These are phyloP conservation scores for Pycnococcus provasolii DNA, from an alignment of 139 green algal genomes.

Conservation along the genomic window DNA sequence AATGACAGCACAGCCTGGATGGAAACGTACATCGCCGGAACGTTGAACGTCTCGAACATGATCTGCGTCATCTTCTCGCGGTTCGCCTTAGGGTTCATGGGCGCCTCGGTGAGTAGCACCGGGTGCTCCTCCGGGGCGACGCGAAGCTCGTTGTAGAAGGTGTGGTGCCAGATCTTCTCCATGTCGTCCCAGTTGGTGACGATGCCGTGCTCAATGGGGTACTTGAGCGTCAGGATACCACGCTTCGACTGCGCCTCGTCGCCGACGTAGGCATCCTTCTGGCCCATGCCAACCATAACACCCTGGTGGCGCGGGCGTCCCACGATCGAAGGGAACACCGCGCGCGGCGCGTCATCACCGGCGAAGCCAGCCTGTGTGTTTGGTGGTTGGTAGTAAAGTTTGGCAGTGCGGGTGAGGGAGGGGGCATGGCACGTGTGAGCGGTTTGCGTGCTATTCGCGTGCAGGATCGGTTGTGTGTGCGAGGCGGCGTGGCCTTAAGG, in stretches of 20 bases:
- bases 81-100: slow-evolving; percentile 95
- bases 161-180: slow-evolving; percentile 99
- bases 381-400: background rate
- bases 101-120: slow-evolving; percentile 96
- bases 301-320: slow-evolving; percentile 85
- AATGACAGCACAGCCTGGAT: slow-evolving; percentile 97
- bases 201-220: slow-evolving; percentile 81
- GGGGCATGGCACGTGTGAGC: too few relatives aligned
- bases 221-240: slow-evolving; percentile 92
- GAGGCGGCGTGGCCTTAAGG: too few relatives aligned
- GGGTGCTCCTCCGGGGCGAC: slow-evolving; percentile 96
- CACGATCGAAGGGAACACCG: slow-evolving; percentile 94
- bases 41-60: slow-evolving; percentile 99
- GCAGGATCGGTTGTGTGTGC: too few relatives aligned
- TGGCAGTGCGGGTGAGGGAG: too few relatives aligned
- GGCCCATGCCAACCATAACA: slow-evolving; percentile 86
- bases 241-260: slow-evolving; percentile 96
- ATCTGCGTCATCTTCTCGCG: slow-evolving; percentile 90
- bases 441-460: too few relatives aligned
- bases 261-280: slow-evolving; percentile 95
- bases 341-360: slow-evolving; percentile 86
- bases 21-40: slow-evolving; percentile 91
- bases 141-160: slow-evolving; percentile 99
- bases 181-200: slow-evolving; percentile 99
- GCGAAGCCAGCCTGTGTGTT: slow-evolving; percentile 68